Conservation (phyloP, 306 rosid species). For the Fagus crenata region DNA sequence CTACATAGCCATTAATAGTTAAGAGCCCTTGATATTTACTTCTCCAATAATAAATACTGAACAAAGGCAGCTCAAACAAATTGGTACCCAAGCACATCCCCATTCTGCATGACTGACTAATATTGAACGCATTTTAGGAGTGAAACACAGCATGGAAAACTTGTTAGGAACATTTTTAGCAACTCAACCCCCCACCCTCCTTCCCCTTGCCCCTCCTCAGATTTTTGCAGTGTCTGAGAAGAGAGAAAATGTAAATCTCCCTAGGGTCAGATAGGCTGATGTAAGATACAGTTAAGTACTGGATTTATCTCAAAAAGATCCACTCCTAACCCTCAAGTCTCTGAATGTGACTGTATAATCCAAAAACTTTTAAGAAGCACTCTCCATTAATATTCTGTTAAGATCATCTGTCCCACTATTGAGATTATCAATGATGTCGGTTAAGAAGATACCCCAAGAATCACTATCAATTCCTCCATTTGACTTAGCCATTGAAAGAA, state of each 20-base stretch:
- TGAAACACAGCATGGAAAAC: neutral
- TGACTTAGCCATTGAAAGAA: slow-evolving; percentile 51
- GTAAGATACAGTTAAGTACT: neutral
- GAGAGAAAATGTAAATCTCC: neutral
- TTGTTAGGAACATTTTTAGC: neutral
- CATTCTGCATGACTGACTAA: neutral
- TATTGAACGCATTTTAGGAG: neutral
- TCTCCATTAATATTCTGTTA: slow-evolving; percentile 41
- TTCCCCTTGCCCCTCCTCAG: neutral
- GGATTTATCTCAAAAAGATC: neutral
- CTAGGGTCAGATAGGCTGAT: neutral
- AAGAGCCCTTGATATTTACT: neutral
- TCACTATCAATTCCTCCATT: slow-evolving; percentile 40
- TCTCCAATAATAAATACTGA: neutral
- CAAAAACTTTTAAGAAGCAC: slow-evolving; percentile 6
- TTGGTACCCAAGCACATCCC: neutral
- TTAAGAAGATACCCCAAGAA: slow-evolving; percentile 43
- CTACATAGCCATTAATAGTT: neutral
- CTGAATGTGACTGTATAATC: neutral
- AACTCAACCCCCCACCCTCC: too few relatives aligned
- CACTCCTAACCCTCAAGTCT: neutral
- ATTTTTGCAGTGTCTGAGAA: neutral
- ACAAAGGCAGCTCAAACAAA: neutral
- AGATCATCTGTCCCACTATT: slow-evolving; percentile 33
- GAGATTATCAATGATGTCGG: slow-evolving; percentile 29